Base-by-base conservation (phyloP, 306 rosid species). In the Trifolium fragiferum region DNA sequence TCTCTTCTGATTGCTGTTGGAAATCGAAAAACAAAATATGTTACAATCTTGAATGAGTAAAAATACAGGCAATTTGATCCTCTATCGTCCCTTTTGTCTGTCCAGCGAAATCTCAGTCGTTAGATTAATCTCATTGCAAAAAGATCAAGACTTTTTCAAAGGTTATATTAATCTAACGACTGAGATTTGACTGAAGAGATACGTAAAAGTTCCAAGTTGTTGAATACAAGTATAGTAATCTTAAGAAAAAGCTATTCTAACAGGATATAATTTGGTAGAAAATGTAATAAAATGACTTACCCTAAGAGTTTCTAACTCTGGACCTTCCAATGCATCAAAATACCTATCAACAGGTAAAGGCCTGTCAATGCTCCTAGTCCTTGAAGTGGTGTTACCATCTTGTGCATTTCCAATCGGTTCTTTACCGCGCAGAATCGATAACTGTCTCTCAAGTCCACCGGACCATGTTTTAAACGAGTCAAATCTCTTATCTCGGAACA, bases 401-500 rank as follows among this genome's bases (percentile, higher is more conserved):
- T 76, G 47, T 40, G 16, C 30, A 57, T 54, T 30, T 23, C 64
- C 74, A 21, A 58, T 65, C 11, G 80, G 84, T n/a, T 80, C 18
- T 81, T 84, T 93, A 67, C 92, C 92, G 0, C 97, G 85, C 5
- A 90, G 86, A 6, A 82, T 27, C 55, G 96, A n/a, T 40, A 93
- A 20, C 27, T 91, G 97, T 76, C 89, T 88, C 81, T 87, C 96
- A 54, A 93, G 86, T 77, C 65, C 83, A 32, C 97, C 91, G 18
- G 97, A 88, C 87, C 83, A 89, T 58, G 98, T 93, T 77, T 91
- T 93, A 50, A 93, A 93, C 53, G 92, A 82, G 73, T 93, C 93
- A 80, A 76, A 91, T 73, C 93, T 84, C 63, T 74, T 87, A 70
- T 90, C 93, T 70, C 76, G 78, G 23, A 79, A 76, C 75, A 76